These are phyloP conservation scores for Trichaptum fuscoviolaceum DNA, from an alignment of 768 basidiomycete genomes.

Conservation along the genomic window DNA sequence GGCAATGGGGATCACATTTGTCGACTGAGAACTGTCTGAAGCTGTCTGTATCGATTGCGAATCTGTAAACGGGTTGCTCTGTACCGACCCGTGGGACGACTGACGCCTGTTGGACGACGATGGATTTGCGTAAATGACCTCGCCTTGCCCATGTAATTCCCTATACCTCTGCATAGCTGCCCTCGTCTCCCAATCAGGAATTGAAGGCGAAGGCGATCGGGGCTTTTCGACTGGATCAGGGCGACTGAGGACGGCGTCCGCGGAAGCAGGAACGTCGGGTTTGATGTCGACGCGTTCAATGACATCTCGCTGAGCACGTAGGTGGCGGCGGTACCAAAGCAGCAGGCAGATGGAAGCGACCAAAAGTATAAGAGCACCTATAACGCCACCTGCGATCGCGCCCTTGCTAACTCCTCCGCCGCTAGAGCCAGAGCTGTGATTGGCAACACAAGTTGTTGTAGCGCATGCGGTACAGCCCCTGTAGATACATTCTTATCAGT, in stretches of 20 bases:
- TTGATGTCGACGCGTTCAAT: slow-evolving; percentile 30
- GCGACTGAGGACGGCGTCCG: slow-evolving; percentile 72
- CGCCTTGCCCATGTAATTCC: not conserved
- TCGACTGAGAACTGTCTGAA: slow-evolving; percentile 66
- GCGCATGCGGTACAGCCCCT: slow-evolving; percentile 60
- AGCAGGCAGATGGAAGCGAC: slow-evolving; percentile 45
- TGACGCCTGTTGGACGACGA: slow-evolving; percentile 37
- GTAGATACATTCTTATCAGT: slow-evolving; percentile 11
- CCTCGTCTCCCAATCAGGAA: slow-evolving; percentile 9
- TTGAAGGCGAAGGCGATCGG: slow-evolving; percentile 20
- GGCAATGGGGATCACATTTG: slow-evolving; percentile 86
- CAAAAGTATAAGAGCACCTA: slow-evolving; percentile 59
- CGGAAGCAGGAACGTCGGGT: slow-evolving; percentile 62
- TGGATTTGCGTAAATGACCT: slow-evolving; percentile 37
- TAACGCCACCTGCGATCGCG: slow-evolving; percentile 68
- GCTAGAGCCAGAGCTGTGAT: slow-evolving; percentile 14
- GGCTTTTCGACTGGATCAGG: slow-evolving; percentile 78
- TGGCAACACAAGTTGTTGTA: slow-evolving; percentile 45
- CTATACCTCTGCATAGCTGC: not conserved
- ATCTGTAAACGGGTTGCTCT: slow-evolving; percentile 73
- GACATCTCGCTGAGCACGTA: slow-evolving; percentile 32
- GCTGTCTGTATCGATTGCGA: slow-evolving; percentile 73
- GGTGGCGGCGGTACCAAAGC: slow-evolving; percentile 61
- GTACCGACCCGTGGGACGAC: slow-evolving; percentile 19
- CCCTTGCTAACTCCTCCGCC: slow-evolving; percentile 54